phyloP scores from a whole-genome alignment of 2,329 filamentous ascomycete genomes.

The Botrytis fragariae region DNA sequence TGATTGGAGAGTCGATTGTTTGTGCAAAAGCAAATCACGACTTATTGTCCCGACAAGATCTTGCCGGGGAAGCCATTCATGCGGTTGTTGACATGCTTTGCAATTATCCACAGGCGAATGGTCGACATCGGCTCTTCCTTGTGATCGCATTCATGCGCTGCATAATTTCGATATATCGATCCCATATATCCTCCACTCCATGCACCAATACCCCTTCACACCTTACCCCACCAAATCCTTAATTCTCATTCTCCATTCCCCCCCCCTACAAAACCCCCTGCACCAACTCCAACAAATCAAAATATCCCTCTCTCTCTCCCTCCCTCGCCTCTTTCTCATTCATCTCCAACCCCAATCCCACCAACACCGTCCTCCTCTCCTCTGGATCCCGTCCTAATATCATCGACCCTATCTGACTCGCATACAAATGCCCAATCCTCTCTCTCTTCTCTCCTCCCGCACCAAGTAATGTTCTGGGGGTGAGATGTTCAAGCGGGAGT shows the following conservation, averaged over 20 bases:
- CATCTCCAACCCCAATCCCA: slow-evolving; percentile 59
- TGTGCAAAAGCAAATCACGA: neutral
- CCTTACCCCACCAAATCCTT: neutral
- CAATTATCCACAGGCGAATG: too few species aligned
- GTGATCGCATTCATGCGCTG: too few species aligned
- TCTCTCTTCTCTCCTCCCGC: slow-evolving; percentile 77
- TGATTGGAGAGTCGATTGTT: too few species aligned
- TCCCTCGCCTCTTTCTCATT: slow-evolving; percentile 28
- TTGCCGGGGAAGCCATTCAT: neutral
- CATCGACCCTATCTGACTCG: slow-evolving; percentile 81
- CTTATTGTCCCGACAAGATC: too few species aligned
- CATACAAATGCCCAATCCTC: slow-evolving; percentile 81
- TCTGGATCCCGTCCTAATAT: slow-evolving; percentile 69
- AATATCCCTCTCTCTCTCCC: slow-evolving; percentile 53
- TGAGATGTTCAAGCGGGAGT: slow-evolving; percentile 80
- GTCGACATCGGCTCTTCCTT: neutral
- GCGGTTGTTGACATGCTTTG: neutral
- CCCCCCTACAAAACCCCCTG: slow-evolving; percentile 47
- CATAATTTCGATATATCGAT: neutral
- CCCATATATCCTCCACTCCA: neutral
- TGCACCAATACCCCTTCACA: accelerated
- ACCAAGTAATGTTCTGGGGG: slow-evolving; percentile 82
- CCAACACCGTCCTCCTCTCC: slow-evolving; percentile 58
- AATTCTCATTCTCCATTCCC: neutral
- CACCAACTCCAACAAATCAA: slow-evolving; percentile 63